A percentile compares a stretch with the other conserved stretches of the same genome.
phyloP scores from a whole-genome alignment of 345 rosid genomes.

The Microthlaspi erraticum region DNA sequence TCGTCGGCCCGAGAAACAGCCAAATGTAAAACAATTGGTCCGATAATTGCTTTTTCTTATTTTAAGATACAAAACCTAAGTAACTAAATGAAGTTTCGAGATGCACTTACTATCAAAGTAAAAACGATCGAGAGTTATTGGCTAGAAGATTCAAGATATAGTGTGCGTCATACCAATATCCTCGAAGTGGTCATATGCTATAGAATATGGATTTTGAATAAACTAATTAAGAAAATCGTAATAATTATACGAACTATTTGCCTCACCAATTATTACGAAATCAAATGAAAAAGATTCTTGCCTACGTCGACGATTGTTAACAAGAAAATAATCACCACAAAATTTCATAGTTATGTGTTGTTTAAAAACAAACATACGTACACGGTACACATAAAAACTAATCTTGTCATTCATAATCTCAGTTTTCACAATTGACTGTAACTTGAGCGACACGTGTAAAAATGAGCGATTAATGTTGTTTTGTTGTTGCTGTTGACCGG shows the following conservation, averaged over 20 bases:
- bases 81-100: neutral
- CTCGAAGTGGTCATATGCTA: slow-evolving; percentile 34
- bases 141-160: slow-evolving; percentile 35
- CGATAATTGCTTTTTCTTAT: neutral
- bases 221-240: slow-evolving; percentile 19
- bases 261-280: slow-evolving; percentile 28
- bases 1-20: neutral
- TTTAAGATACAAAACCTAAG: neutral
- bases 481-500: too few relatives aligned
- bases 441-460: neutral
- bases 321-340: slow-evolving; percentile 14
- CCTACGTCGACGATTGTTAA: slow-evolving; percentile 28
- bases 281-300: slow-evolving; percentile 24
- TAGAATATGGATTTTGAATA: slow-evolving; percentile 5
- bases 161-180: slow-evolving; percentile 36
- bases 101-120: neutral
- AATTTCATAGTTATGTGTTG: neutral
- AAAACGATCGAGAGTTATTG: slow-evolving; percentile 25
- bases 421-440: neutral
- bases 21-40: neutral
- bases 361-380: neutral
- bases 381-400: neutral
- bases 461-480: neutral
- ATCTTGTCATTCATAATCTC: neutral
- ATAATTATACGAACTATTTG: slow-evolving; percentile 29